Evolutionary conservation across 2,329 filamentous ascomycete genomes (phyloP).

Genomic region (Paraconiothyrium brasiliense): DNA sequence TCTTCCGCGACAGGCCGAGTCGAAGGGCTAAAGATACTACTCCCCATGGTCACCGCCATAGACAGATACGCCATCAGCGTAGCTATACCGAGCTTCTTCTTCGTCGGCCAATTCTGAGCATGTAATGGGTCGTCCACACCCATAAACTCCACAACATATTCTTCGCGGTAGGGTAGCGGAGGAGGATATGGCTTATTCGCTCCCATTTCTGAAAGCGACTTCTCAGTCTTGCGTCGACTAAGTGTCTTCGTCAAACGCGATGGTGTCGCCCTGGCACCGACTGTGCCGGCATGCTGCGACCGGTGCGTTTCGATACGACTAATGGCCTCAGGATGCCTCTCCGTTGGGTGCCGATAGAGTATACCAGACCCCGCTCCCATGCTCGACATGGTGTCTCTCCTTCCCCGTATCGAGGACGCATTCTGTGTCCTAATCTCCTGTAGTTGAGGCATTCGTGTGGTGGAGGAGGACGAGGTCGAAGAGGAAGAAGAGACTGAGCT

Average conservation of each 20-base stretch:
- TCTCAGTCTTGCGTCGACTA: conserved; percentile 46
- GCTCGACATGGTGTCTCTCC: conserved; percentile 33
- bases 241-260: conserved; percentile 56
- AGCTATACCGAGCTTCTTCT: conserved; percentile 77
- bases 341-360: conserved; percentile 52
- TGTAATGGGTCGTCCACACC: conserved; percentile 85
- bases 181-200: conserved; percentile 78
- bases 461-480: conserved; percentile 30
- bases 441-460: conserved; percentile 29
- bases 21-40: conserved; percentile 54
- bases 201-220: conserved; percentile 73
- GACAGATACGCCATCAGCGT: conserved; percentile 78
- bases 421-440: conserved; percentile 42
- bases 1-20: conserved; percentile 39
- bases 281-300: conserved; percentile 76
- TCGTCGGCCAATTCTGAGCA: conserved; percentile 85
- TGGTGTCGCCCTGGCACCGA: conserved; percentile 59
- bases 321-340: conserved; percentile 74
- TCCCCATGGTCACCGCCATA: conserved; percentile 73
- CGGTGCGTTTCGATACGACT: conserved; percentile 76
- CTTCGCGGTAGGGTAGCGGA: conserved; percentile 72
- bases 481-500: conserved; percentile 30
- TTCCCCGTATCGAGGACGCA: conserved; percentile 25
- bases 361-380: conserved; percentile 30
- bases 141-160: conserved; percentile 85